Evolutionary conservation across 2,329 filamentous ascomycete genomes (phyloP).

Genomic region (Aspergillus felis): DNA sequence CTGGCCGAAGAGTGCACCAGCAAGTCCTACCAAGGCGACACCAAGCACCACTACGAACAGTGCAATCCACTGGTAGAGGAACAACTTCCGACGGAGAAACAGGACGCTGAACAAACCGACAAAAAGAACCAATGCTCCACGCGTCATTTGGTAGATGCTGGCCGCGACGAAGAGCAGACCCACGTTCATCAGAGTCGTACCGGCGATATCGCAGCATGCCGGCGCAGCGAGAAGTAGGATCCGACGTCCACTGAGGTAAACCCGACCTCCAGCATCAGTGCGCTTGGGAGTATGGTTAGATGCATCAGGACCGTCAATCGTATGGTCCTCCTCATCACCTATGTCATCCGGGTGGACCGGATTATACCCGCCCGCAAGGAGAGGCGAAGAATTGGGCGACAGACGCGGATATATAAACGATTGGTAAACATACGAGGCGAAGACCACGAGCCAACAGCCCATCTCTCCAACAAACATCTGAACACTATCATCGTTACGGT

Average conservation of each 20-base stretch:
- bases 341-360: conserved; percentile 54
- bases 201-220: conserved; percentile 88
- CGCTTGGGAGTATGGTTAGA: conserved; percentile 51
- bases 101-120: conserved; percentile 92
- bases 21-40: conserved; percentile 84
- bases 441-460: conserved; percentile 91
- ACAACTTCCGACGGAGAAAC: conserved; percentile 75
- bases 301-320: conserved; percentile 41
- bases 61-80: conserved; percentile 88
- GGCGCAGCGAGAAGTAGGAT: conserved; percentile 76
- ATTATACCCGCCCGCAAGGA: conserved; percentile 59
- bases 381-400: conserved; percentile 37
- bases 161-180: conserved; percentile 90
- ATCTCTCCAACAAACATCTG: conserved; percentile 98
- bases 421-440: conserved; percentile 63
- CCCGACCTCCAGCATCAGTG: conserved; percentile 52
- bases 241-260: conserved; percentile 64
- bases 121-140: conserved; percentile 90
- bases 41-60: conserved; percentile 82
- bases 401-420: conserved; percentile 46
- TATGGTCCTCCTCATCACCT: conserved; percentile 43
- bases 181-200: conserved; percentile 96
- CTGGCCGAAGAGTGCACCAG: conserved; percentile 74
- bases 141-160: conserved; percentile 98
- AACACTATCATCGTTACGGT: conserved; percentile 39